phyloP scores from a whole-genome alignment of 2,329 filamentous ascomycete species.

The Paraphoma sp. region DNA sequence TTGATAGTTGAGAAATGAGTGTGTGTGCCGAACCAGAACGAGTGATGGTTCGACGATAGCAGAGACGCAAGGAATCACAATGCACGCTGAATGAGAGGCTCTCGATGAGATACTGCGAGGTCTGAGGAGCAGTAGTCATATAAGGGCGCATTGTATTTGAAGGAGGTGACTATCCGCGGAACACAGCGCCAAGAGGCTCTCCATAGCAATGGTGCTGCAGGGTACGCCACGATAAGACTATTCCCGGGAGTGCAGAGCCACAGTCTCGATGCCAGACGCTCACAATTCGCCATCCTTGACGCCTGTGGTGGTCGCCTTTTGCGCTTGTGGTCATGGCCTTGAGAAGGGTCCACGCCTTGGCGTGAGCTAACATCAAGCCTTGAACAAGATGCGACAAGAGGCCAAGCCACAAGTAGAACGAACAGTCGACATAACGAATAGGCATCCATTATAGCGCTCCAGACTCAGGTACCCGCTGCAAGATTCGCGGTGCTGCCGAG shows the following conservation, averaged over 20 bases:
- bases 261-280: not conserved
- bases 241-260: not conserved
- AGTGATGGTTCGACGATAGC: conserved; percentile 2
- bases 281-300: not conserved
- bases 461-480: not conserved
- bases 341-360: not conserved
- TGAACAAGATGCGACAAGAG: not conserved
- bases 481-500: not conserved
- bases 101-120: not conserved
- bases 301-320: not conserved
- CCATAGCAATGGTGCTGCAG: not conserved
- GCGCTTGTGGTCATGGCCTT: not conserved
- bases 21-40: not conserved
- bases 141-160: not conserved
- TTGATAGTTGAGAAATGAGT: not conserved
- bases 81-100: not conserved
- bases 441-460: not conserved
- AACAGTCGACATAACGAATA: not conserved
- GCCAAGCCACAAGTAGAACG: not conserved
- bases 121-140: not conserved
- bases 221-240: not conserved
- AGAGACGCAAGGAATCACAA: not conserved
- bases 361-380: not conserved
- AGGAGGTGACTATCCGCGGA: not conserved
- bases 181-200: not conserved